Base-by-base conservation (phyloP, 345 rosid genomes). In the Dipteronia dyeriana region DNA sequence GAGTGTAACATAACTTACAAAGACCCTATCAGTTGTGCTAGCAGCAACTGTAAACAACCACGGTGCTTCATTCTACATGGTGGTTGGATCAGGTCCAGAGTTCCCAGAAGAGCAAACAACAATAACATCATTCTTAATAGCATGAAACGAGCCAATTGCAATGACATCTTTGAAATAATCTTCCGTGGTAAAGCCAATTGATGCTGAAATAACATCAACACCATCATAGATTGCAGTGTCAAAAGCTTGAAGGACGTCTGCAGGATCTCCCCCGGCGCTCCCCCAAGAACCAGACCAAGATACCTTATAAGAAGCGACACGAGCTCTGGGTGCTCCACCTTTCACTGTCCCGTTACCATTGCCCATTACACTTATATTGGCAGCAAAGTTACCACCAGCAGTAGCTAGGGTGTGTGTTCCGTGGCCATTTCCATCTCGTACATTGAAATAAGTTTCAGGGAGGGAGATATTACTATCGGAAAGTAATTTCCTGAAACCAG, bases 21-120 rank as follows among this genome's bases (percentile, higher is more conserved):
- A 91, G 75, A 88, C 91, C 16, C 97, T 82, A 70, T 94, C 95
- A 4, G 85, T 84, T 19, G 97, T 89, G 82, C 91, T 91, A 43
- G 98, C 98, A 5, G 89, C 98, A 12, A 92, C 87, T 0, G 97
- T 92, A 49, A 94, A 60, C 77, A 87, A 71, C 98, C 97, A 94
- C 0, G 98, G 98, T 14, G 96, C 84, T 7, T 86, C 77, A 72
- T 92, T 94, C 6, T 85, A 69, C 2, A 90, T 94, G 5, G 90
- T 78, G 16, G 75, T 85, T 14, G 79, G 68, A n/a, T 23, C n/a
- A 12, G 98, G 98, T 17, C 97, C 98, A 0, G 85, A 82, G 68
- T 94, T 94, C 0, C 97, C 98, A 4, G 86, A 91, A 0, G 91
- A 88, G 12, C 74, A 38, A 63, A 85, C 84, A 39, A 84, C 89